Conservation (phyloP, 2,329 filamentous ascomycete species). For the Trichoderma semiorbis region DNA sequence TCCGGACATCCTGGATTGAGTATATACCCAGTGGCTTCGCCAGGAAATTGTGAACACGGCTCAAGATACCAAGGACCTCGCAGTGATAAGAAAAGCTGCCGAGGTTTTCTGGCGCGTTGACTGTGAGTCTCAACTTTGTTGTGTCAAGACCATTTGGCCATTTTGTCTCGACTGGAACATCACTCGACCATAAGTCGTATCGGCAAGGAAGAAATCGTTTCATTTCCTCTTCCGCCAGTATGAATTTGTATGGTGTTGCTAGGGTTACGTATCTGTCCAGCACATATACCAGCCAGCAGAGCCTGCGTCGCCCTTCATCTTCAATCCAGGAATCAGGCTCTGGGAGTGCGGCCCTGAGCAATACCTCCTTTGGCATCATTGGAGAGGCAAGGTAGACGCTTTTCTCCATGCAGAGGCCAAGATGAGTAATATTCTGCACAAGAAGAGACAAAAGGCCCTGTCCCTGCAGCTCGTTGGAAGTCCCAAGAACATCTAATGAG, state of each 20-base stretch:
- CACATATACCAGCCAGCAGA: neutral
- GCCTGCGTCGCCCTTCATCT: neutral
- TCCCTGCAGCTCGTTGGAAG: neutral
- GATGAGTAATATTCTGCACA: neutral
- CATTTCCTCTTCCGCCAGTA: neutral
- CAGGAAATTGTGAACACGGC: neutral
- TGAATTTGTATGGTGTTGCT: neutral
- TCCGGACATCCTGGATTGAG: neutral
- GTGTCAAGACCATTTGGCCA: neutral
- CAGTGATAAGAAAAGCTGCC: neutral
- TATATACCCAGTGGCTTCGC: neutral
- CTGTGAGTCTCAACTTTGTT: neutral
- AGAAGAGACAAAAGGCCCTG: neutral
- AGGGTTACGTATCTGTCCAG: neutral
- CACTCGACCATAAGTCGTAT: neutral
- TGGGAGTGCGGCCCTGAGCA: neutral
- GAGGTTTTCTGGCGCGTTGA: neutral
- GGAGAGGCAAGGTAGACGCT: neutral
- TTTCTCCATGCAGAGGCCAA: neutral
- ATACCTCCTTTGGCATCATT: neutral
- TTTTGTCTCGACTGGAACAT: neutral
- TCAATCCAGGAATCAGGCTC: neutral
- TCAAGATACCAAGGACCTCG: neutral
- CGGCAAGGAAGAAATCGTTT: neutral
- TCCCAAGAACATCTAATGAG: neutral